Evolutionary conservation across 345 rosid genomes (phyloP).

Genomic region (Gossypium longicalyx): DNA sequence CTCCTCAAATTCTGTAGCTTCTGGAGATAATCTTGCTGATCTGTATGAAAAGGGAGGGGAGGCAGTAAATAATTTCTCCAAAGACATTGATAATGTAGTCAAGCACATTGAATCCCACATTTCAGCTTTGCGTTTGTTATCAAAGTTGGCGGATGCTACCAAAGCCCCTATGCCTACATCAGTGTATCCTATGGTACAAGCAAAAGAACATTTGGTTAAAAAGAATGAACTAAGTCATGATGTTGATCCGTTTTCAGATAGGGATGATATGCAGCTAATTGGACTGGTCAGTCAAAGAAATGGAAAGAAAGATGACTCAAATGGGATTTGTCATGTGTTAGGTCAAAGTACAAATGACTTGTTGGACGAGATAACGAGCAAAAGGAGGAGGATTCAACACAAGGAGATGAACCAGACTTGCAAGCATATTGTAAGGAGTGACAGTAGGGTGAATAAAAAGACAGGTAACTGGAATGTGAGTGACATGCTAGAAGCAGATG

Average conservation of each 20-base stretch:
- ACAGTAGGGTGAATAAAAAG: conserved; percentile 3
- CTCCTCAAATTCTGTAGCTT: conserved; percentile 9
- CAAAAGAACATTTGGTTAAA: background rate
- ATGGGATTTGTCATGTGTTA: conserved; percentile 7
- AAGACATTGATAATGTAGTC: conserved; percentile 33
- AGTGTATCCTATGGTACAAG: background rate
- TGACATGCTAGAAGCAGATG: conserved; percentile 3
- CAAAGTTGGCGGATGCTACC: conserved; percentile 11
- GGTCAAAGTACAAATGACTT: conserved; percentile 1
- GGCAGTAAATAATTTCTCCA: conserved; percentile 14
- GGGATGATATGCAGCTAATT: background rate
- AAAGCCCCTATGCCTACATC: conserved; percentile 4
- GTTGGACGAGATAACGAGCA: background rate
- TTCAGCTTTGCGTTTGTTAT: conserved; percentile 31
- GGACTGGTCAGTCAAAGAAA: background rate
- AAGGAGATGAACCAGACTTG: conserved; percentile 18
- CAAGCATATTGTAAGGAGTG: conserved; percentile 15
- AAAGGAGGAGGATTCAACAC: conserved; percentile 9
- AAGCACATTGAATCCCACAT: conserved; percentile 39
- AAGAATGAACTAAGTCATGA: background rate
- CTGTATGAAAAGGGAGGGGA: background rate
- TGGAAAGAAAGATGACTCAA: background rate
- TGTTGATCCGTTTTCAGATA: background rate
- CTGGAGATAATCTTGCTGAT: background rate
- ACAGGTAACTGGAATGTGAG: background rate